phyloP scores from a whole-genome alignment of 73 alveolate genomes.

The Diophrys appendiculata region DNA sequence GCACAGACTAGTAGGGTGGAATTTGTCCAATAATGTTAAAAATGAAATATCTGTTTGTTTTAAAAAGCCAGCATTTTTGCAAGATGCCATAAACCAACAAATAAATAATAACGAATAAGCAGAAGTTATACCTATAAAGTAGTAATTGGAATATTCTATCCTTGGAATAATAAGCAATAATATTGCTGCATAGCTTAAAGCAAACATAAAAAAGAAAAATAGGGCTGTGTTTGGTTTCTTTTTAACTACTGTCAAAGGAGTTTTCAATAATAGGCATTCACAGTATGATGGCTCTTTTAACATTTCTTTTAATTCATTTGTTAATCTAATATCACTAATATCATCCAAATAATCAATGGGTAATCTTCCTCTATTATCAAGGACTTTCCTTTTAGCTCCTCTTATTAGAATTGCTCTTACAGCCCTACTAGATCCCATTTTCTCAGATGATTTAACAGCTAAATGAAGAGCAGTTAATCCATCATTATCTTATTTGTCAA shows the following conservation, averaged over 20 bases:
- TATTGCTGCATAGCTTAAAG: not conserved
- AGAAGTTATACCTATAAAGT: constrained; percentile 10
- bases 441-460: constrained; percentile 80
- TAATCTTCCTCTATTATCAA: constrained; percentile 63
- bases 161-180: constrained; percentile 39
- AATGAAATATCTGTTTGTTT: constrained; percentile 24
- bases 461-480: constrained; percentile 90
- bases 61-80: constrained; percentile 54
- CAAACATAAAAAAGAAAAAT: constrained; percentile 7
- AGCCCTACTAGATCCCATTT: constrained; percentile 61
- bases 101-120: not conserved
- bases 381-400: constrained; percentile 77
- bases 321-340: constrained; percentile 23
- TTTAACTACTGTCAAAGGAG: constrained; percentile 25
- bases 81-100: not conserved
- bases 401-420: constrained; percentile 77
- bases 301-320: constrained; percentile 20
- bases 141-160: constrained; percentile 5
- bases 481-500: constrained; percentile 77
- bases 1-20: constrained; percentile 62
- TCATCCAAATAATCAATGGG: constrained; percentile 38
- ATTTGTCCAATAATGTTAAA: constrained; percentile 35
- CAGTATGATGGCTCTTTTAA: constrained; percentile 20
- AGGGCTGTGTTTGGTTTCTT: constrained; percentile 31
- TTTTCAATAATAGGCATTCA: constrained; percentile 38